Base-by-base conservation (phyloP, 2,329 filamentous ascomycete species). In the Fusarium nisikadoi region DNA sequence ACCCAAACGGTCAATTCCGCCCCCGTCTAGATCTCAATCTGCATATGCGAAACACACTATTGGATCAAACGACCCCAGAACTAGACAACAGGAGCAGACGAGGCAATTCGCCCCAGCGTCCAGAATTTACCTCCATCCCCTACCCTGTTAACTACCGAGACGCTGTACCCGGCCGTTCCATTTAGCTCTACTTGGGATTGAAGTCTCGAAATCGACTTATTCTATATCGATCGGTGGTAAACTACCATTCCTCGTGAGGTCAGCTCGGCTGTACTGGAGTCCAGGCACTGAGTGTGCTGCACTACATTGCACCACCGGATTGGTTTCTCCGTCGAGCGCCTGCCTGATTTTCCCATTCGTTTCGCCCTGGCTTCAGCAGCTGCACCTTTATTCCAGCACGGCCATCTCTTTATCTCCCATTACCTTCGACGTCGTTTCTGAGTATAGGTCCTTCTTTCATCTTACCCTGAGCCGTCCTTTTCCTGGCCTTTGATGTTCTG, bases 311-410 rank as follows among this genome's bases (percentile, higher is more conserved):
- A 50, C 20, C 39, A 8, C 65, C 66, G 70, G 62, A 61, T 68
- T 50, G 62, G 54, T 58, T 72, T 61, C 70, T 73, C 70, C 70
- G 52, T 65, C 43, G 25, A 45, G 45, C 39, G 55, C 52, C 58
- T 64, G 60, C 56, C 70, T 62, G 56, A 39, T 29, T 39, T 38
- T 38, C 38, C 46, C 54, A 38, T 31, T 25, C 20, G 23, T 25
- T 25, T 25, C 23, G 23, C 23, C 5, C 23, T 25, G 23, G 23
- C 23, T 25, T 5, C 23, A 55, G 19, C 49, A 42, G 42, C 29
- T 59, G 52, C 31, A 35, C 7, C 46, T 69, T 17, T 27, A 20
- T 42, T 41, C 33, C 12, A 35, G 16, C 33, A 68, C 23, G n/a
- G 3, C 17, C 56, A 38, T 66, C 5, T 27, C 29, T 41, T 59